Base-by-base conservation (phyloP, 2,329 filamentous ascomycete genomes). In the Grosmannia penicillata region DNA sequence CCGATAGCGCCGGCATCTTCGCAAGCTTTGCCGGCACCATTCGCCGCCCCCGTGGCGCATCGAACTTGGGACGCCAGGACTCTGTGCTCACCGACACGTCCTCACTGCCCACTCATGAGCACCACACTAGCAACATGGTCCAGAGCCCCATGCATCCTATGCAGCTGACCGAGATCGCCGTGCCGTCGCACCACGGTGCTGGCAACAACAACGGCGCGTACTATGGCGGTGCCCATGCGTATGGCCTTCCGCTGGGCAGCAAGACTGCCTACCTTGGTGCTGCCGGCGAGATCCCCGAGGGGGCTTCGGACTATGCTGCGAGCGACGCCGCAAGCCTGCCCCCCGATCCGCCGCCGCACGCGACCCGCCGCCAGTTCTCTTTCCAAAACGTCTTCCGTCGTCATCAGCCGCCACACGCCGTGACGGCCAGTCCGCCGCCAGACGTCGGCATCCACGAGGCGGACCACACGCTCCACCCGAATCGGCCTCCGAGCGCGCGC, bases 381-480 rank as follows among this genome's bases (percentile, higher is more conserved):
- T 96, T 96, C 65, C 80, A 87, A 47, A 85, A 82, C 47, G 75
- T 94, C 37, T 91, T 95, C 57, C 63, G 64, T 43, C 70, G 77
- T 36, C 60, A 66, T 47, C 65, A 64, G 47, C 45, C 30, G 9
- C 9, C 33, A 13, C n/a, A 26, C n/a, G 14, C 8, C 6, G 25
- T n/a, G 10, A 50, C 6, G 48, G 43, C 21, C 42, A 42, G 8
- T 39, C 33, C 18, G 21, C n/a, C n/a, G n/a, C n/a, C 37, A 8
- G 25, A 29, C 4, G 43, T 37, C 15, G 49, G 50, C 15, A 44
- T 44, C 25, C 37, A 47, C 5, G 43, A 47, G 7, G 40, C 36
- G 19, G 25, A 36, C 11, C 35, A 45, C 27, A 43, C 17, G 15
- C 10, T 13, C 8, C 28, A 31, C 11, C n/a, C n/a, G 6, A 46